A percentile compares a stretch with the other conserved stretches of the same genome.
These are phyloP conservation scores for Oryza meyeriana DNA, from an alignment of 176 grass and related monocot species.

Conservation along the genomic window DNA sequence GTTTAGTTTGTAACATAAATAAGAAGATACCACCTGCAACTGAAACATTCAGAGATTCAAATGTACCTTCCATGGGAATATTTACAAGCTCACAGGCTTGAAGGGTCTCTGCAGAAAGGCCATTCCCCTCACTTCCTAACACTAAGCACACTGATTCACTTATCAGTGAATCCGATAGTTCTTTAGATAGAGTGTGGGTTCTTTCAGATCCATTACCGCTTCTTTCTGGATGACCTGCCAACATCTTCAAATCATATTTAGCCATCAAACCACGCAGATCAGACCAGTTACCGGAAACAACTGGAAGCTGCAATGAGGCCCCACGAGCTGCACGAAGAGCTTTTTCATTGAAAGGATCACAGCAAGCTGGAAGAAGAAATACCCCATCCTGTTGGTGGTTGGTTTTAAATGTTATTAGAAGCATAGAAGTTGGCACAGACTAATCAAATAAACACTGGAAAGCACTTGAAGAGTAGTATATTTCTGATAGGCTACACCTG, in stretches of 20 bases:
- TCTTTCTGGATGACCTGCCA: slow-evolving; percentile 75
- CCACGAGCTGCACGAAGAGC: slow-evolving; percentile 85
- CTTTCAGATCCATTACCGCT: slow-evolving; percentile 32
- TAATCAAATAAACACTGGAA: neutral
- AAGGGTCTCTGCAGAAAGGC: slow-evolving; percentile 55
- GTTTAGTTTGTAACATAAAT: slow-evolving; percentile 71
- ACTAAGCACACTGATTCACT: slow-evolving; percentile 74
- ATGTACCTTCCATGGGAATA: slow-evolving; percentile 91
- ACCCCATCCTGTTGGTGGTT: slow-evolving; percentile 64
- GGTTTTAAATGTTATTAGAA: slow-evolving; percentile 26
- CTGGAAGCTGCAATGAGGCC: slow-evolving; percentile 79
- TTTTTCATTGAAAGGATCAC: slow-evolving; percentile 97
- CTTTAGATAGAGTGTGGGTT: slow-evolving; percentile 40
- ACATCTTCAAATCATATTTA: slow-evolving; percentile 62
- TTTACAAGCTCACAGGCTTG: slow-evolving; percentile 70
- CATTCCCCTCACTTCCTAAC: slow-evolving; percentile 91
- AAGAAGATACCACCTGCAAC: slow-evolving; percentile 94
- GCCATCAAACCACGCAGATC: slow-evolving; percentile 33
- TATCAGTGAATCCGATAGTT: slow-evolving; percentile 58
- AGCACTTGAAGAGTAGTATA: neutral
- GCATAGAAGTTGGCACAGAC: neutral
- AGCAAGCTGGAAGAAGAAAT: slow-evolving; percentile 86
- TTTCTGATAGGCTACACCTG: neutral
- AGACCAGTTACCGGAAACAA: slow-evolving; percentile 67
- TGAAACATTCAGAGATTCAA: slow-evolving; percentile 97